Evolutionary conservation across 495 filamentous ascomycete genomes (phyloP).

Genomic region (Peziza echinospora): DNA sequence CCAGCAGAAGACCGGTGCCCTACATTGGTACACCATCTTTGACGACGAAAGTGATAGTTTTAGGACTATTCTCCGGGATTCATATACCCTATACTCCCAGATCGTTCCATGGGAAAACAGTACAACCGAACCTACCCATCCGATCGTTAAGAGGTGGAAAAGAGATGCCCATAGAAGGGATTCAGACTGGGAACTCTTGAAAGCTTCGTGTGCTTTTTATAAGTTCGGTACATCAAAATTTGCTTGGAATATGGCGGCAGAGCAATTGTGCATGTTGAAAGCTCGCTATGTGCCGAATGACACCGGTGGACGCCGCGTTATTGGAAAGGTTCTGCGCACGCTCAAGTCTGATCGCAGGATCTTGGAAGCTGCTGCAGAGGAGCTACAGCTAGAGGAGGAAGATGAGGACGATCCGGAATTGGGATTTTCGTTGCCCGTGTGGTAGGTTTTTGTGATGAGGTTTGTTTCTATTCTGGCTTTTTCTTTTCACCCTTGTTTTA

Average conservation of each 20-base stretch:
- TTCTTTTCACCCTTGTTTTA: too few species aligned
- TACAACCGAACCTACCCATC: too few species aligned
- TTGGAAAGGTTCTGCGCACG: not conserved
- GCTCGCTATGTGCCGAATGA: constrained; percentile 19
- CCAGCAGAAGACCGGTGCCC: too few species aligned
- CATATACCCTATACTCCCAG: too few species aligned
- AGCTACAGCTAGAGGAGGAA: too few species aligned
- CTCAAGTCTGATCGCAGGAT: not conserved
- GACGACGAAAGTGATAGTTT: constrained; percentile 4
- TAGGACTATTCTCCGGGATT: too few species aligned
- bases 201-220: constrained; percentile 40
- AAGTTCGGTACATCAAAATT: constrained; percentile 23
- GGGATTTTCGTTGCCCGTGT: too few species aligned
- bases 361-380: too few species aligned
- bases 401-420: too few species aligned
- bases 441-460: too few species aligned
- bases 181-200: constrained; percentile 33
- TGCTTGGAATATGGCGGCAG: constrained; percentile 42
- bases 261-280: constrained; percentile 42
- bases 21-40: constrained; percentile 17
- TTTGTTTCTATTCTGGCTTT: too few species aligned
- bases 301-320: not conserved
- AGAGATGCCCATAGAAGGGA: constrained; percentile 23
- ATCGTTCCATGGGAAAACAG: too few species aligned
- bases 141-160: constrained; percentile 27